phyloP scores from a whole-genome alignment of 805 yeast species.

The Starmera caribaea region DNA sequence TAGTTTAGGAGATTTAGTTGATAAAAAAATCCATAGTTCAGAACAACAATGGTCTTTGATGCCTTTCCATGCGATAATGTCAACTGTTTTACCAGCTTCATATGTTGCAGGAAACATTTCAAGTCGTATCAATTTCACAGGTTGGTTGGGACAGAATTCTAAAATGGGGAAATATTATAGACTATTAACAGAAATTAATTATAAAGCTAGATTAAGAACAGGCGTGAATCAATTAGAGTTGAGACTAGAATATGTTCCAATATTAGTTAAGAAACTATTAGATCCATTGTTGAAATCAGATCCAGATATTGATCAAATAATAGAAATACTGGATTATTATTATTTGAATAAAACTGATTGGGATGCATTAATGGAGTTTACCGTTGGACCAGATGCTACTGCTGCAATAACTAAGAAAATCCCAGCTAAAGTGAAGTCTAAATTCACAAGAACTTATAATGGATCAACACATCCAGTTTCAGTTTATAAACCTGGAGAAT shows the following conservation, averaged over 20 bases:
- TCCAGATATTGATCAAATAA: slow-evolving; percentile 56
- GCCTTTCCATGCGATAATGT: slow-evolving; percentile 84
- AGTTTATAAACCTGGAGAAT: slow-evolving; percentile 63
- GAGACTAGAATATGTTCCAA: slow-evolving; percentile 67
- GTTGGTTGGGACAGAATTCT: slow-evolving; percentile 87
- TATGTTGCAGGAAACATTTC: slow-evolving; percentile 62
- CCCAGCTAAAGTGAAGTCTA: slow-evolving; percentile 70
- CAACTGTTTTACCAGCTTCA: slow-evolving; percentile 73
- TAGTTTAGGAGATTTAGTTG: slow-evolving; percentile 77
- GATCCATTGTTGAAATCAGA: slow-evolving; percentile 51
- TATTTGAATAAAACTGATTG: slow-evolving; percentile 86
- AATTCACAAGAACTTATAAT: slow-evolving; percentile 83
- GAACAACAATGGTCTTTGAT: slow-evolving; percentile 92
- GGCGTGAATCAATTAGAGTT: slow-evolving; percentile 68
- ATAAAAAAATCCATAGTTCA: slow-evolving; percentile 72
- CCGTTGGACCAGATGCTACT: slow-evolving; percentile 52
- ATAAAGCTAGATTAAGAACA: slow-evolving; percentile 75
- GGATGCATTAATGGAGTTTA: slow-evolving; percentile 79
- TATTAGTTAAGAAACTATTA: slow-evolving; percentile 45
- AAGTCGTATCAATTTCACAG: slow-evolving; percentile 69
- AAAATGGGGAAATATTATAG: slow-evolving; percentile 72
- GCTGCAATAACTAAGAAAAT: slow-evolving; percentile 46
- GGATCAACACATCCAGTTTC: slow-evolving; percentile 72
- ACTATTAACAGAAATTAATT: slow-evolving; percentile 75
- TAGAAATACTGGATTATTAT: slow-evolving; percentile 74